These are phyloP conservation scores for Trichoderma pleuroti DNA, from an alignment of 2,329 filamentous ascomycete genomes.

Conservation along the genomic window DNA sequence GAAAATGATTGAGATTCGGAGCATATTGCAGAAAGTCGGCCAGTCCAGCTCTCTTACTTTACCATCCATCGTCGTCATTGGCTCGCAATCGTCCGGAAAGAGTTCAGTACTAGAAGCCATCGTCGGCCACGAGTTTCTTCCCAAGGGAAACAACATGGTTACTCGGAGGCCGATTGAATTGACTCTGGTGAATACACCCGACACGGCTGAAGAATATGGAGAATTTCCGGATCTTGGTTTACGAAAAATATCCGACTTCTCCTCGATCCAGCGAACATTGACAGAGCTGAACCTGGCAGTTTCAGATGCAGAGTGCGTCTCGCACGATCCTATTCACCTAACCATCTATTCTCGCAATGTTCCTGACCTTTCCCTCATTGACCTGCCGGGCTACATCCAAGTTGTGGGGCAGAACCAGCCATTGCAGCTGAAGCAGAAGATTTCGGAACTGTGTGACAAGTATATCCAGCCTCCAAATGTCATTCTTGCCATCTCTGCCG, in stretches of 20 bases:
- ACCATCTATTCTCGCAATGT: conserved; percentile 94
- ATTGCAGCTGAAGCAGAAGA: conserved; percentile 88
- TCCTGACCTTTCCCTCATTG: conserved; percentile 91
- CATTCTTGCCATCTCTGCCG: conserved; percentile 94
- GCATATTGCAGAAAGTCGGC: conserved; percentile 84
- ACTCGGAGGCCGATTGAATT: conserved; percentile 93
- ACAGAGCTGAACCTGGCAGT: conserved; percentile 95
- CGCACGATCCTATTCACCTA: conserved; percentile 93
- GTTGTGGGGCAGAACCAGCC: conserved; percentile 90
- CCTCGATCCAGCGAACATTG: conserved; percentile 84
- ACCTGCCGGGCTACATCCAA: conserved; percentile 96
- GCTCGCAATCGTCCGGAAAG: conserved; percentile 96
- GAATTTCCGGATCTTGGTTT: conserved; percentile 92
- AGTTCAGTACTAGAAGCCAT: conserved; percentile 96
- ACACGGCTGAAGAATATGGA: conserved; percentile 82
- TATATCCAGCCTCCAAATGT: conserved; percentile 96
- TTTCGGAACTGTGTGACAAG: conserved; percentile 93
- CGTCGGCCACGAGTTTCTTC: conserved; percentile 94
- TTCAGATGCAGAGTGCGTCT: conserved; percentile 85
- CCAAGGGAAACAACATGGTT: conserved; percentile 99
- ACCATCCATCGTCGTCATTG: conserved; percentile 98
- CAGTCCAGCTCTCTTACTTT: conserved; percentile 85
- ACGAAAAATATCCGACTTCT: conserved; percentile 87
- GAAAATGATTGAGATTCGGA: conserved; percentile 99
- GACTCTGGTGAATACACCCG: conserved; percentile 91